Base-by-base conservation (phyloP, 2,329 filamentous ascomycete species). In the Monilinia polystroma region DNA sequence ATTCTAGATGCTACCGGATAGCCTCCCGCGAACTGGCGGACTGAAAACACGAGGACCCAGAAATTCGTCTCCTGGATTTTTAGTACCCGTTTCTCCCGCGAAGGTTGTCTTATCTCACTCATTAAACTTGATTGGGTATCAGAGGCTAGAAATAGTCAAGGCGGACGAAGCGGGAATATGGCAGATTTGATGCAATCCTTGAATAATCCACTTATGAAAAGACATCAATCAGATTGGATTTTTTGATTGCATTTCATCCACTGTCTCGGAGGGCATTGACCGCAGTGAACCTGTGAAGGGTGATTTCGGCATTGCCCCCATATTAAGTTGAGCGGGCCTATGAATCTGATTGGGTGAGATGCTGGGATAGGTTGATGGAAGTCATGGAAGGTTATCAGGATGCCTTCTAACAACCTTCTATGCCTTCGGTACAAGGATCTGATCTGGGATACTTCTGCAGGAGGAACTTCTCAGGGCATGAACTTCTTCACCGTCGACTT, bases 1-100 rank as follows among this genome's bases (percentile, higher is more conserved):
- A 53, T 62, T 62, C 23, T 66, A 66, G 55, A 60, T 66, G 64
- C n/a, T 66, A 66, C 64, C 64, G 64, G 64, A 62, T 54, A 23
- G 47, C 45, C 32, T 66, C 64, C 64, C 64, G 45, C 64, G 55
- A 59, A 66, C 32, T 52, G 55, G 64, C 45, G 57, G 64, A 54
- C 29, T 55, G 51, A 53, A 45, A 62, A 66, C 56, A 66, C 49
- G 49, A 62, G 57, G 51, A 63, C 47, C 57, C 64, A 62, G 41
- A 66, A 63, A 54, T 63, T 26, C 47, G 56, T 66, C 64, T 66
- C 64, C 49, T 66, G 64, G 64, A 53, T 55, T 16, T 43, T 51
- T n/a, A 41, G 41, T 53, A 54, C 56, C 64, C 58, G 49, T 53
- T 55, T n/a, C 38, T 66, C 57, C 58, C 57, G 64, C 41, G 51